A percentile compares a stretch with the other conserved stretches of the same genome.
These are phyloP conservation scores for Fonsecaea pugnacius DNA, from an alignment of 2,329 filamentous ascomycete genomes.

Conservation along the genomic window DNA sequence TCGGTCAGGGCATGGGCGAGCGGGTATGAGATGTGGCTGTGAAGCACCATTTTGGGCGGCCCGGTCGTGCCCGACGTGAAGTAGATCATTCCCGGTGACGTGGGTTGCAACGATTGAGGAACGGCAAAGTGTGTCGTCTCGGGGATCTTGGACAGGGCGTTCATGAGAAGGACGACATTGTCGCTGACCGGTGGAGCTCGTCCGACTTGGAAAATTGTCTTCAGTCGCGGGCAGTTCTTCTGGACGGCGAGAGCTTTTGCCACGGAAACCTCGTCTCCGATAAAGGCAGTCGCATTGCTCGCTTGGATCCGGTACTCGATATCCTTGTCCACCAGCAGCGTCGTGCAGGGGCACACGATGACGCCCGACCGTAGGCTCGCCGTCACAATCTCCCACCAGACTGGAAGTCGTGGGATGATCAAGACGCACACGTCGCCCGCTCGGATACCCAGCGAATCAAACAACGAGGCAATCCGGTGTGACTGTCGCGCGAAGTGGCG, in stretches of 20 bases:
- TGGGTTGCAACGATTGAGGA: too few relatives aligned
- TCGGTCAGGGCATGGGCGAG: too few relatives aligned
- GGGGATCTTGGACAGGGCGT: too few relatives aligned
- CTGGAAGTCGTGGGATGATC: slow-evolving; percentile 34
- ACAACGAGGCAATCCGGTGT: slow-evolving; percentile 42
- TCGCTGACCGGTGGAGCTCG: neutral
- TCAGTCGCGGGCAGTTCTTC: slow-evolving; percentile 40
- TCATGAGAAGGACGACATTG: too few relatives aligned
- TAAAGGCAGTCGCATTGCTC: slow-evolving; percentile 43
- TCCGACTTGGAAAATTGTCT: slow-evolving; percentile 40
- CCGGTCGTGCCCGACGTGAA: too few relatives aligned
- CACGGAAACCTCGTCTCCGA: slow-evolving; percentile 43
- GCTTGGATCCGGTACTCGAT: slow-evolving; percentile 44
- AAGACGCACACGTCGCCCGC: too few relatives aligned
- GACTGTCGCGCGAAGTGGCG: slow-evolving; percentile 44
- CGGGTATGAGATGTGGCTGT: too few relatives aligned
- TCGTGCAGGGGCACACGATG: slow-evolving; percentile 46
- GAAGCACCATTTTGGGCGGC: too few relatives aligned
- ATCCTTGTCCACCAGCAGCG: slow-evolving; percentile 44
- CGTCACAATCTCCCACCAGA: slow-evolving; percentile 48
- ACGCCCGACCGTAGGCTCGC: slow-evolving; percentile 44
- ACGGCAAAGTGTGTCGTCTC: too few relatives aligned
- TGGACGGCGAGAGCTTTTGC: slow-evolving; percentile 41
- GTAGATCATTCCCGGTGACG: too few relatives aligned
- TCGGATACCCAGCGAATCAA: slow-evolving; percentile 38